These are phyloP conservation scores for Xylariales sp. DNA, from an alignment of 2,329 filamentous ascomycete species.

Conservation along the genomic window DNA sequence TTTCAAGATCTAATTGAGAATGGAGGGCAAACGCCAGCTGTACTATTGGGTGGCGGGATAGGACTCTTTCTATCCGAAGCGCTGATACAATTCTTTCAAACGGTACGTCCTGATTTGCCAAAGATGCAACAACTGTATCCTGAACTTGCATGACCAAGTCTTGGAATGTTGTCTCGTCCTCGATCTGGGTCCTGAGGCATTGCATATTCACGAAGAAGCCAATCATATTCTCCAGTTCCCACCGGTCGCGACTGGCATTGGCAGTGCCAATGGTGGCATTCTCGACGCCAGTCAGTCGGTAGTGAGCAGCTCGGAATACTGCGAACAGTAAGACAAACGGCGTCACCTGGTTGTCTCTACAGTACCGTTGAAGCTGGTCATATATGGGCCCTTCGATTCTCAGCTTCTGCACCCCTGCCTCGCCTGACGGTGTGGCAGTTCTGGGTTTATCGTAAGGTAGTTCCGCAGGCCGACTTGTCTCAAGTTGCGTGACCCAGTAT, in stretches of 20 bases:
- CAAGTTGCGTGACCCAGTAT: neutral
- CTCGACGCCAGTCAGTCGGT: neutral
- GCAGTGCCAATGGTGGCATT: neutral
- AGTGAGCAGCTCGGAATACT: neutral
- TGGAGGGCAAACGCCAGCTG: neutral
- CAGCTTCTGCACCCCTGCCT: neutral
- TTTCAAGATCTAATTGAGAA: neutral
- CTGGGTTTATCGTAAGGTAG: neutral
- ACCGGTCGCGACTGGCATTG: neutral
- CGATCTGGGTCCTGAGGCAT: neutral
- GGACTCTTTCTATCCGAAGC: neutral
- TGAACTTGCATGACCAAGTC: neutral
- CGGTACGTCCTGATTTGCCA: neutral
- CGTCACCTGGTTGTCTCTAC: neutral
- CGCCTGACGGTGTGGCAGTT: neutral
- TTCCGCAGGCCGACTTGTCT: neutral
- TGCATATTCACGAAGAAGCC: neutral
- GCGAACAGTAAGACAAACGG: neutral
- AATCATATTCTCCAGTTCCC: neutral
- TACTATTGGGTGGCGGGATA: neutral
- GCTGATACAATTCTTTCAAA: neutral
- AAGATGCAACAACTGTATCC: neutral
- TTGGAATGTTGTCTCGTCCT: neutral
- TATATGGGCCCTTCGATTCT: neutral
- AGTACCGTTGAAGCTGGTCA: no score